These are phyloP conservation scores for Penicillium tannophilum DNA, from an alignment of 495 filamentous ascomycete genomes.

Conservation along the genomic window DNA sequence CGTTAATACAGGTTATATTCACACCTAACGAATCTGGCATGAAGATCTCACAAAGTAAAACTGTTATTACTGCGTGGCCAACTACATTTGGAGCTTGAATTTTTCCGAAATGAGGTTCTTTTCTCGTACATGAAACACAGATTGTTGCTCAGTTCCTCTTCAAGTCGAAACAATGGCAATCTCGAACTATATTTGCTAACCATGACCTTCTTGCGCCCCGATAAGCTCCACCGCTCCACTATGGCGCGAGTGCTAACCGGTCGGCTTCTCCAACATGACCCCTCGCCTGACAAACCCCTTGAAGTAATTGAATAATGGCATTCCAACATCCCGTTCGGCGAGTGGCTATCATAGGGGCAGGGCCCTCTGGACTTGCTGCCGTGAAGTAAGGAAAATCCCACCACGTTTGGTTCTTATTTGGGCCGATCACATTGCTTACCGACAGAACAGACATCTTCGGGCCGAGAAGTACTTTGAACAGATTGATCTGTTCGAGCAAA, in stretches of 20 bases:
- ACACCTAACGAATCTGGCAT: neutral
- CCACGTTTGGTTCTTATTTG: neutral
- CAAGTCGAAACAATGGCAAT: neutral
- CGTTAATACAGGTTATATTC: neutral
- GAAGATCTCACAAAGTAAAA: neutral
- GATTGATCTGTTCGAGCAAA: constrained; percentile 83
- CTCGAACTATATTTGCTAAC: neutral
- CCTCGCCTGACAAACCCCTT: neutral
- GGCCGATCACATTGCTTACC: constrained; percentile 9
- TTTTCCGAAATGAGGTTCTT: neutral
- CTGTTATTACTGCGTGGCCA: neutral
- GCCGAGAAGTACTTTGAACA: constrained; percentile 70
- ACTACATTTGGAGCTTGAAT: neutral
- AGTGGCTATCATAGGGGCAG: constrained; percentile 50
- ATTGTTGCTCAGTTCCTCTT: neutral
- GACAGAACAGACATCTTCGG: constrained; percentile 61
- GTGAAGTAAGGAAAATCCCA: constrained; percentile 36
- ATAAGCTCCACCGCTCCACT: constrained; percentile 21
- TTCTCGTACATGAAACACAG: no score
- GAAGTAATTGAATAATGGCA: constrained; percentile 19
- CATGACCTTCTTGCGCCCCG: neutral
- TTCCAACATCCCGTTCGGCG: constrained; percentile 32
- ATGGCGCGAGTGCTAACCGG: constrained; percentile 23
- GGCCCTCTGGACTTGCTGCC: constrained; percentile 46
- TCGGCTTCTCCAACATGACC: constrained; percentile 6